phyloP scores from a whole-genome alignment of 192 early-diverging fungal species.

The Allomyces arbusculus region DNA sequence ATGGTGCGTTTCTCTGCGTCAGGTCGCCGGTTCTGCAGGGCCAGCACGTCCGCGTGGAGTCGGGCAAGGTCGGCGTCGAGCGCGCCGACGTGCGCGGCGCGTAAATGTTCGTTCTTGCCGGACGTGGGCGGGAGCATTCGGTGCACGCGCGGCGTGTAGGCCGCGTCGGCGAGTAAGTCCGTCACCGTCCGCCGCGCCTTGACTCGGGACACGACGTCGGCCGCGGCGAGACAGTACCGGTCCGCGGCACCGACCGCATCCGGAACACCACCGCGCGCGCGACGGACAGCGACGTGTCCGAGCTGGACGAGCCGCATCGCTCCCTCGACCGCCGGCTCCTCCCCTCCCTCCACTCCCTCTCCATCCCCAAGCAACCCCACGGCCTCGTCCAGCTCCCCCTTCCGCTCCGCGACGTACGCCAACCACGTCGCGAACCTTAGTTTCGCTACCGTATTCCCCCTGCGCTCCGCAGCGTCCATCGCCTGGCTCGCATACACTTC shows the following conservation, averaged over 20 bases:
- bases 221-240: no score
- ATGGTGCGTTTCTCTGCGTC: no score
- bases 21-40: no score
- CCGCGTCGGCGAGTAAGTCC: no score
- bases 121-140: no score
- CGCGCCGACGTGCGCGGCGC: no score
- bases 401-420: neutral
- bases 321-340: neutral
- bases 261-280: neutral
- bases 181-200: no score
- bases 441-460: neutral
- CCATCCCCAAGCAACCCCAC: neutral
- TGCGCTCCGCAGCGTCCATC: neutral
- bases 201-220: no score
- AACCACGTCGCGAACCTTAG: neutral
- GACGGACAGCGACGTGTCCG: neutral
- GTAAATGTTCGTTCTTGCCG: no score
- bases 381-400: neutral
- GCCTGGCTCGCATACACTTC: neutral
- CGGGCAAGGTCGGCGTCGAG: no score
- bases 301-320: neutral
- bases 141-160: no score
- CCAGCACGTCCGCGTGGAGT: no score
- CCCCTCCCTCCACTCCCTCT: neutral
- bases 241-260: neutral